Conservation (phyloP, 768 basidiomycete species). For the Russula griseocarnosa region DNA sequence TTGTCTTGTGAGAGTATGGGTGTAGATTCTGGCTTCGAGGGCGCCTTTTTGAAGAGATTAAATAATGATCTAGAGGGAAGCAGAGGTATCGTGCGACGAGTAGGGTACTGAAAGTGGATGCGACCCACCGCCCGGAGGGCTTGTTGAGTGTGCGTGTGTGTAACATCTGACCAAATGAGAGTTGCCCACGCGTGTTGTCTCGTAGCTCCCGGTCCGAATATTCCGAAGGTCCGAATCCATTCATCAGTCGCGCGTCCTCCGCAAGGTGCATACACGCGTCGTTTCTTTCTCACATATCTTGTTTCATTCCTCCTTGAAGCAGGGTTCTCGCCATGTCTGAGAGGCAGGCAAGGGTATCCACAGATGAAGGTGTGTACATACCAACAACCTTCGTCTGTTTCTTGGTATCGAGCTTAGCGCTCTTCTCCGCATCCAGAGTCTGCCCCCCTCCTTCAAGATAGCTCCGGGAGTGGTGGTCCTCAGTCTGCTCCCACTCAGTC, state of each 20-base stretch:
- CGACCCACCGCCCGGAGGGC: conserved; percentile 11
- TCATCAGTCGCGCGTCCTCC: conserved; percentile 7
- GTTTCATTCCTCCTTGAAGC: neutral
- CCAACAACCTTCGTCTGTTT: neutral
- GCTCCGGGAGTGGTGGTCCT: conserved; percentile 39
- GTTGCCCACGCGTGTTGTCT: neutral
- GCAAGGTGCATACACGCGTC: conserved; percentile 6
- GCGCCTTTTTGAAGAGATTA: conserved; percentile 26
- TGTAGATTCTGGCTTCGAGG: conserved; percentile 33
- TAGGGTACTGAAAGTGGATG: neutral
- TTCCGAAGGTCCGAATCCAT: neutral
- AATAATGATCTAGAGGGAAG: conserved; percentile 21
- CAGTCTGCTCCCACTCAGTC: conserved; percentile 34
- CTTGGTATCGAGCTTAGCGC: neutral
- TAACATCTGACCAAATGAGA: neutral
- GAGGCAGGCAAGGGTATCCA: conserved; percentile 28
- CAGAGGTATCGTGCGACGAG: neutral
- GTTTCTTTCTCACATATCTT: neutral
- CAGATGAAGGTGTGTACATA: conserved; percentile 26
- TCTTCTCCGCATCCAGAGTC: conserved; percentile 43
- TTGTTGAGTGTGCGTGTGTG: conserved; percentile 18
- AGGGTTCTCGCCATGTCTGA: conserved; percentile 23
- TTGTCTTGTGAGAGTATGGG: conserved; percentile 55
- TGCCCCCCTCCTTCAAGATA: conserved; percentile 59
- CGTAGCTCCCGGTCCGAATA: neutral